phyloP scores from a whole-genome alignment of 2,329 filamentous ascomycete genomes.

The Sordariomycetes sp. region DNA sequence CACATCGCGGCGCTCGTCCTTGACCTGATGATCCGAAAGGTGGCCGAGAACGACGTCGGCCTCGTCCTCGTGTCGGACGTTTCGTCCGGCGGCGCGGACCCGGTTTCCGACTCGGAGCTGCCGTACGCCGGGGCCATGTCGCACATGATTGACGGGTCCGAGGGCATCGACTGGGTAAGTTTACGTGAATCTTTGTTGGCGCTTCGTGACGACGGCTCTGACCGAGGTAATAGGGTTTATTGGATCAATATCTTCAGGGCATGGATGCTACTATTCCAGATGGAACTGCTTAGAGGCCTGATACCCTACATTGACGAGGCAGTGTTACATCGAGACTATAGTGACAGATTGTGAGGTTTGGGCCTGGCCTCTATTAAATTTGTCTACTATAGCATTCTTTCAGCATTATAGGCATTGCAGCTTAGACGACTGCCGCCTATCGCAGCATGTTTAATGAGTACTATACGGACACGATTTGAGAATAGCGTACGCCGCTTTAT shows the following conservation, averaged over 20 bases:
- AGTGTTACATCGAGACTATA: too few relatives aligned
- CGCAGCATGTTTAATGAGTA: too few relatives aligned
- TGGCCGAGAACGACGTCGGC: slow-evolving; percentile 2
- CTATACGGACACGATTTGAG: too few relatives aligned
- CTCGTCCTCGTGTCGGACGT: background rate
- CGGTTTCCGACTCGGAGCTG: background rate
- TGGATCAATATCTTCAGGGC: slow-evolving; percentile 7
- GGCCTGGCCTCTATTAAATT: too few relatives aligned
- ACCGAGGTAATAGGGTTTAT: slow-evolving; percentile 1
- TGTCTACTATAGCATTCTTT: too few relatives aligned
- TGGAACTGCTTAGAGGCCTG: background rate
- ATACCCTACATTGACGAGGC: too few relatives aligned
- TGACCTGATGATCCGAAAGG: slow-evolving; percentile 9
- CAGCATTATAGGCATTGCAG: too few relatives aligned
- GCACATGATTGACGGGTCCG: slow-evolving; percentile 6
- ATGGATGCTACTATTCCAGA: background rate
- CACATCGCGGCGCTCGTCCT: slow-evolving; percentile 12
- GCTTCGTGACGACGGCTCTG: background rate
- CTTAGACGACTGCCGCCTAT: too few relatives aligned
- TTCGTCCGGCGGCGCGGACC: background rate
- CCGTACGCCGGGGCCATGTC: slow-evolving; percentile 2
- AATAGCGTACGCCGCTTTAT: too few relatives aligned
- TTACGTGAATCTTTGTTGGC: background rate
- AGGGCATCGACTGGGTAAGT: slow-evolving; percentile 14
- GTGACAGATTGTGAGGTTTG: too few relatives aligned